A percentile compares a stretch with the other conserved stretches of the same genome.
These are phyloP conservation scores for Celoporthe dispersa DNA, from an alignment of 2,329 filamentous ascomycete species.

Conservation along the genomic window DNA sequence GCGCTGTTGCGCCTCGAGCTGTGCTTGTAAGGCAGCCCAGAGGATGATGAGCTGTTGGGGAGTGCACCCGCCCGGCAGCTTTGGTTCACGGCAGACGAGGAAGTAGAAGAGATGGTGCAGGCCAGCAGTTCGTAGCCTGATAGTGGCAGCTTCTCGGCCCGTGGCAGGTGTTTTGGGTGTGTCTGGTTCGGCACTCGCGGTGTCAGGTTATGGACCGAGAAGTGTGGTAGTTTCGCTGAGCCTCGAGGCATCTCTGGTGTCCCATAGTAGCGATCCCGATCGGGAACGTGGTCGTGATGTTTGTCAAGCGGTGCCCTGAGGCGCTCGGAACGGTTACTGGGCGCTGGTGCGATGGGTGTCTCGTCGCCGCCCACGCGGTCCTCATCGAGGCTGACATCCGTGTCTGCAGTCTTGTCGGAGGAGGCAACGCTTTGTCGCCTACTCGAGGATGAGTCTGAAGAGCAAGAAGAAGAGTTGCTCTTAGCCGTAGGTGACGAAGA, in stretches of 20 bases:
- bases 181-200: conserved; percentile 41
- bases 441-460: conserved; percentile 49
- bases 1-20: conserved; percentile 15
- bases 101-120: conserved; percentile 51
- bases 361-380: conserved; percentile 42
- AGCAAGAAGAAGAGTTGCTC: conserved; percentile 43
- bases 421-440: conserved; percentile 55
- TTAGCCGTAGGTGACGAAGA: conserved; percentile 39
- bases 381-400: conserved; percentile 50
- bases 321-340: conserved; percentile 30
- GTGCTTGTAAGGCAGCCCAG: neutral
- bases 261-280: conserved; percentile 43
- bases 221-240: conserved; percentile 42
- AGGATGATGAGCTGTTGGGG: conserved; percentile 32
- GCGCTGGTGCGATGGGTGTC: conserved; percentile 26
- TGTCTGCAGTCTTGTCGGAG: conserved; percentile 45
- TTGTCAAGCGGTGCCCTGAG: conserved; percentile 26
- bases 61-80: conserved; percentile 30
- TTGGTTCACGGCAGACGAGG: conserved; percentile 16
- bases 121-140: conserved; percentile 69
- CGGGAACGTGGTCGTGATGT: conserved; percentile 21
- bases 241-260: conserved; percentile 50
- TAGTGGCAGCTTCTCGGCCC: conserved; percentile 49
- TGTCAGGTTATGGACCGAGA: conserved; percentile 43
- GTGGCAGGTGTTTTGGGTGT: conserved; percentile 43